Evolutionary conservation across 345 rosid species (phyloP), one percentile per base, ranked within the genome.

Genomic region (Cardamine chenopodiifolia): DNA sequence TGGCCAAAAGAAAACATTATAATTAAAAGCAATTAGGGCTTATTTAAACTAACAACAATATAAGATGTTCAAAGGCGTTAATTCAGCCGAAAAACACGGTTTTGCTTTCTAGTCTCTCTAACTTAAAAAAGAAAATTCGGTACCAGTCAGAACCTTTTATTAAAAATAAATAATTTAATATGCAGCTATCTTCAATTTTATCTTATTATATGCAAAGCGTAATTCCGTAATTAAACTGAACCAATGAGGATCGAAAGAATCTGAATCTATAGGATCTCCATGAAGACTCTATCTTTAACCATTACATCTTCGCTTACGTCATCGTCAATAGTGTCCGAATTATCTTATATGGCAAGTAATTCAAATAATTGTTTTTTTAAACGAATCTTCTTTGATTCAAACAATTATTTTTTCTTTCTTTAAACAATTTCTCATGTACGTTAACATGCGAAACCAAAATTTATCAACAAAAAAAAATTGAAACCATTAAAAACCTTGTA

Each of bases 21-120:
- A 4, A 14, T 31, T 20, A 52, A 20, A 19, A 48, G 29, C 10
- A 58, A 9, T n/a, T 11, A 61, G 45, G 19, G 9, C 31, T 57
- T 26, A 35, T 56, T 47, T 6, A 58, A 26, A 40, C 31, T 13
- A 25, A 62, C 31, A 54, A 44, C 20, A 61, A 53, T 23, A 28
- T 14, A 62, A 63, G 49, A 31, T 35, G 62, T 39, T 37, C 23
- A 26, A 65, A 57, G 53, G 66, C 81, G 76, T 66, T 57, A 25
- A 71, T 66, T 77, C 29, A 71, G 77, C 68, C 77, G 63, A 9
- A 66, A 65, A 77, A 66, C 68, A 71, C 68, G 73, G 77, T 50
- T 50, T 65, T 58, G 57, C 56, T 71, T 65, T 77, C 10, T 26
- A 39, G 62, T 56, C 57, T 55, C 57, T 55, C 7, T 47, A 17